A percentile compares a stretch with the other conserved stretches of the same genome.
Conservation (phyloP, 768 basidiomycete genomes). For the Naganishia kalamii region DNA sequence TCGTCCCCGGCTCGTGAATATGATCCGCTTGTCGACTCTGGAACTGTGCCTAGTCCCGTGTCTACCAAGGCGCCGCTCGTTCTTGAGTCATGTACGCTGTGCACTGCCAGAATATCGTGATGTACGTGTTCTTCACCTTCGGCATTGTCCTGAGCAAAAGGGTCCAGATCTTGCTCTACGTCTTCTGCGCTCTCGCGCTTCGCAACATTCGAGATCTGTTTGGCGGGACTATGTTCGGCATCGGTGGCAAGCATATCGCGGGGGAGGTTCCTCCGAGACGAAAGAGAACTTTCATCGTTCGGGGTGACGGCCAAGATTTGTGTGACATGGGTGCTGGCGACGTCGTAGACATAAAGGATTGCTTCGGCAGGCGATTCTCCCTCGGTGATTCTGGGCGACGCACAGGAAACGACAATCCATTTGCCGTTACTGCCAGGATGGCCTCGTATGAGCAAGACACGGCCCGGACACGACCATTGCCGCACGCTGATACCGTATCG, state of each 20-base stretch:
- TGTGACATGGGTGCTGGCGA: background rate
- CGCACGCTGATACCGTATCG: slow-evolving; percentile 83
- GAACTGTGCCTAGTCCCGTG: slow-evolving; percentile 19
- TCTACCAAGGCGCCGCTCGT: background rate
- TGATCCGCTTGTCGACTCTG: slow-evolving; percentile 51
- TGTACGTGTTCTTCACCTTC: background rate
- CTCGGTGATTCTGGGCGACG: slow-evolving; percentile 45
- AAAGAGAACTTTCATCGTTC: background rate
- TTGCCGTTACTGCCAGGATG: slow-evolving; percentile 81
- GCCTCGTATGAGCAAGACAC: slow-evolving; percentile 52
- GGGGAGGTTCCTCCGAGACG: background rate
- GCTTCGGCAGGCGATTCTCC: background rate
- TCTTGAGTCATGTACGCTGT: background rate
- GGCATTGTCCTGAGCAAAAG: background rate
- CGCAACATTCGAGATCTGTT: background rate
- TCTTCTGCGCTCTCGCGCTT: background rate
- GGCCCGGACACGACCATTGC: slow-evolving; percentile 66
- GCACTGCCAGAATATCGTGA: slow-evolving; percentile 1
- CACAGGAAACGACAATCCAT: slow-evolving; percentile 81
- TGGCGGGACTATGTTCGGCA: background rate
- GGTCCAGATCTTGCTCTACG: background rate
- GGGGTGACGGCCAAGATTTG: background rate
- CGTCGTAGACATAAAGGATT: background rate
- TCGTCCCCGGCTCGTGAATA: slow-evolving; percentile 48
- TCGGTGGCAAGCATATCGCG: background rate